Conservation (phyloP, 257 asterid species). For the Plantago ovata region DNA sequence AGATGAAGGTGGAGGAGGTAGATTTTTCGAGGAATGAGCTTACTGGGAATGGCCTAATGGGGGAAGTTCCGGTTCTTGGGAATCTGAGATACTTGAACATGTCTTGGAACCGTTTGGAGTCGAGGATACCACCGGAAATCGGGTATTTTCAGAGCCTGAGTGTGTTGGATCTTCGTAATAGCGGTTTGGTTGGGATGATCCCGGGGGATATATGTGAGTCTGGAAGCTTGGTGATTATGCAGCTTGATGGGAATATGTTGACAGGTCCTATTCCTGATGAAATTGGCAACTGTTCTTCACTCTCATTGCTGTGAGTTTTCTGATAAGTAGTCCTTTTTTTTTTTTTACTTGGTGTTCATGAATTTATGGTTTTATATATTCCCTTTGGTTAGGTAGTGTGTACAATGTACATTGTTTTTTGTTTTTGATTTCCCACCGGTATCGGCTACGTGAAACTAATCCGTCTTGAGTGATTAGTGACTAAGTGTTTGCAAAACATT, state of each 20-base stretch:
- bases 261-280: slow-evolving; percentile 70
- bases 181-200: slow-evolving; percentile 55
- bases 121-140: slow-evolving; percentile 70
- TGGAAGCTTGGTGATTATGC: slow-evolving; percentile 76
- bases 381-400: no score
- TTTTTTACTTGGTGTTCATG: no score
- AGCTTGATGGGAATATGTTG: slow-evolving; percentile 81
- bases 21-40: slow-evolving; percentile 65
- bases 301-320: slow-evolving; percentile 70
- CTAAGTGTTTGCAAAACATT: no score
- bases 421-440: no score
- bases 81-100: slow-evolving; percentile 67
- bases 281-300: slow-evolving; percentile 84
- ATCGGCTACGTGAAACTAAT: no score
- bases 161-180: slow-evolving; percentile 66
- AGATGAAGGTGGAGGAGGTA: slow-evolving; percentile 55
- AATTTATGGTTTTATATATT: no score
- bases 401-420: no score
- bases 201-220: slow-evolving; percentile 85
- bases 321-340: background rate
- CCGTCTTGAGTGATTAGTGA: no score
- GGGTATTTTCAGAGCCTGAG: slow-evolving; percentile 69
- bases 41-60: slow-evolving; percentile 28
- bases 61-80: slow-evolving; percentile 60
- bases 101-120: slow-evolving; percentile 73